These are phyloP conservation scores for Mycena crocata DNA, from an alignment of 768 basidiomycete genomes.

Conservation along the genomic window DNA sequence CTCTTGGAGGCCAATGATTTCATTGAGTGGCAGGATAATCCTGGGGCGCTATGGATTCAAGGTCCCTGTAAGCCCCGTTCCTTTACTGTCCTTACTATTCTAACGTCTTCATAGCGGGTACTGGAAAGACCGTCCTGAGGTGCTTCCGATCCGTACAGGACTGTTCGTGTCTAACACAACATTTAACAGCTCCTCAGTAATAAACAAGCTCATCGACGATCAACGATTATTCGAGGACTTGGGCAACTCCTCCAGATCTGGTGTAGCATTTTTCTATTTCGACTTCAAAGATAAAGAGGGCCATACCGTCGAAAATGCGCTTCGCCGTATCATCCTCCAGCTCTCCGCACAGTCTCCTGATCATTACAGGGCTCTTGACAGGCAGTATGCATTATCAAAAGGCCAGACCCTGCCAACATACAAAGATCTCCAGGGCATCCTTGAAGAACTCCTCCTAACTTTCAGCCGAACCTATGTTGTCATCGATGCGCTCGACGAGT, in stretches of 20 bases:
- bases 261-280: constrained; percentile 10
- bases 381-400: not conserved
- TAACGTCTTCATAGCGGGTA: not conserved
- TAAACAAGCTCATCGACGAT: not conserved
- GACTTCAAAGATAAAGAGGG: not conserved
- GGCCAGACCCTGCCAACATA: constrained; percentile 10
- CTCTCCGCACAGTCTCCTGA: not conserved
- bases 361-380: not conserved
- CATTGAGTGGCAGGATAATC: constrained; percentile 8
- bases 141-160: no score
- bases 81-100: not conserved
- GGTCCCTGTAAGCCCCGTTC: constrained; percentile 1
- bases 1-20: not conserved
- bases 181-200: constrained; percentile 1
- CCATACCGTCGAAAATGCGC: not conserved
- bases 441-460: not conserved
- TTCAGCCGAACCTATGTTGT: not conserved
- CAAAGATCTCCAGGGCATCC: not conserved
- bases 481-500: no score
- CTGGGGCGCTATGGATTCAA: not conserved
- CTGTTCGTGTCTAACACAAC: no score
- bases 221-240: not conserved
- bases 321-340: constrained; percentile 5
- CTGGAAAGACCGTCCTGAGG: constrained; percentile 6
- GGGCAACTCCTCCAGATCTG: not conserved